phyloP scores from a whole-genome alignment of 345 rosid genomes.

The Populus deltoides region DNA sequence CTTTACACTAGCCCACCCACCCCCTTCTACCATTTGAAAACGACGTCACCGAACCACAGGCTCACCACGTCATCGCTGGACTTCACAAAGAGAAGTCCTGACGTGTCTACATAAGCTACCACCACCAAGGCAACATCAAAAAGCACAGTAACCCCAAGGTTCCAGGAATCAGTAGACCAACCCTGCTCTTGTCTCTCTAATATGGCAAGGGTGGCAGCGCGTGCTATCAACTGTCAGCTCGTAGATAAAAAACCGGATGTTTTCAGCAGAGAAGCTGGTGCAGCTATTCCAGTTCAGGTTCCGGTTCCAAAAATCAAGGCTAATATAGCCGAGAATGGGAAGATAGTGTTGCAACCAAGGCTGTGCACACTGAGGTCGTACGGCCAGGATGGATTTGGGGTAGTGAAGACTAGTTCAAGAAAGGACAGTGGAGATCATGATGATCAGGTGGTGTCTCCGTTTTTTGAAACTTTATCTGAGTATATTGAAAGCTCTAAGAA shows the following conservation, averaged over 20 bases:
- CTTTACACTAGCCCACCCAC: background rate
- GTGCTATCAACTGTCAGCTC: constrained; percentile 42
- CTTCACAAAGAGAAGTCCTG: constrained; percentile 1
- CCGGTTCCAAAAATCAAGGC: constrained; percentile 9
- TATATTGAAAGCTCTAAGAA: constrained; percentile 87
- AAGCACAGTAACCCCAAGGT: background rate
- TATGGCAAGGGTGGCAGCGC: constrained; percentile 61
- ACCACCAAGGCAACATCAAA: background rate
- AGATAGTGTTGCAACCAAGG: constrained; percentile 77
- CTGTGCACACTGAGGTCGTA: constrained; percentile 83
- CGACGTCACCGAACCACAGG: constrained; percentile 13
- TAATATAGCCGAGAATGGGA: constrained; percentile 41
- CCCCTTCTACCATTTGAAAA: background rate
- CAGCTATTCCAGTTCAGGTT: constrained; percentile 20
- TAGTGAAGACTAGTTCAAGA: constrained; percentile 39
- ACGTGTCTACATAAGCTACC: constrained; percentile 26
- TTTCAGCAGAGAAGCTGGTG: constrained; percentile 22
- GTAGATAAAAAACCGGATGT: constrained; percentile 4
- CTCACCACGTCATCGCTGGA: constrained; percentile 13
- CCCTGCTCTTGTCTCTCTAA: background rate
- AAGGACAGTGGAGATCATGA: constrained; percentile 34
- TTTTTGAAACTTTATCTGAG: constrained; percentile 72
- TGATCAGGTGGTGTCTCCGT: constrained; percentile 40
- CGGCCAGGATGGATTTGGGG: constrained; percentile 52
- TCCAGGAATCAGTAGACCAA: background rate